phyloP scores from a whole-genome alignment of 2,329 filamentous ascomycete species.

The Colletotrichum sp. region DNA sequence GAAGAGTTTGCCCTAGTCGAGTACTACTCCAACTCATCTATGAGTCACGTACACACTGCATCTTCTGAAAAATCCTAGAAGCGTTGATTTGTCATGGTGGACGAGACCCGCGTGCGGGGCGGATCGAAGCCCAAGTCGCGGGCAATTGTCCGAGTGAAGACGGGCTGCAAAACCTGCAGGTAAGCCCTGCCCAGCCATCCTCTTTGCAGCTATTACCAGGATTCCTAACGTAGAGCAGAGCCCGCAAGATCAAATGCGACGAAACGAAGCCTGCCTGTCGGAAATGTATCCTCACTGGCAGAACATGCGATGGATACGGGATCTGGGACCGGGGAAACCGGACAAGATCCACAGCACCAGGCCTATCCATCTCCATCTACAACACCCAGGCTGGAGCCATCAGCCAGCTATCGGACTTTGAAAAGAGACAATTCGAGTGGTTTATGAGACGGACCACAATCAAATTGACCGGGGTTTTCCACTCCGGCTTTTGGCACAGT shows the following conservation, averaged over 20 bases:
- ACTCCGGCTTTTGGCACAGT: constrained; percentile 41
- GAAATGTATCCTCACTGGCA: constrained; percentile 25
- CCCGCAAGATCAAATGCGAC: constrained; percentile 30
- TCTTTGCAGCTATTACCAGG: fast-evolving
- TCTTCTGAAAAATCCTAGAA: not conserved
- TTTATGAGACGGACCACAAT: constrained; percentile 43
- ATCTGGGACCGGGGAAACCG: constrained; percentile 24
- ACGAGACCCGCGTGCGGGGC: not conserved
- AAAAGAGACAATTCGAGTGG: constrained; percentile 42
- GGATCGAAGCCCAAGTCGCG: not conserved
- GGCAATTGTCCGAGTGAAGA: not conserved
- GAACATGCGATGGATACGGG: constrained; percentile 27
- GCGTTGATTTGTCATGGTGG: not conserved
- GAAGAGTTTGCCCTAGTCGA: not conserved
- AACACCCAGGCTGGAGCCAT: not conserved
- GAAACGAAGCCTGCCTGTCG: constrained; percentile 24
- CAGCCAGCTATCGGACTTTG: not conserved
- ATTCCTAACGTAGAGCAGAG: constrained; percentile 6
- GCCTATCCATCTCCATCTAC: not conserved
- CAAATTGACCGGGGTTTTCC: constrained; percentile 41
- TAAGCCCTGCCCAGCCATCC: not conserved
- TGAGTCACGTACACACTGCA: not conserved
- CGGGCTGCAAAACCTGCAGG: not conserved
- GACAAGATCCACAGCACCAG: not conserved
- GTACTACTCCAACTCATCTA: not conserved